Base-by-base conservation (phyloP, 805 yeast species). In the Schwanniomyces yamadae region DNA sequence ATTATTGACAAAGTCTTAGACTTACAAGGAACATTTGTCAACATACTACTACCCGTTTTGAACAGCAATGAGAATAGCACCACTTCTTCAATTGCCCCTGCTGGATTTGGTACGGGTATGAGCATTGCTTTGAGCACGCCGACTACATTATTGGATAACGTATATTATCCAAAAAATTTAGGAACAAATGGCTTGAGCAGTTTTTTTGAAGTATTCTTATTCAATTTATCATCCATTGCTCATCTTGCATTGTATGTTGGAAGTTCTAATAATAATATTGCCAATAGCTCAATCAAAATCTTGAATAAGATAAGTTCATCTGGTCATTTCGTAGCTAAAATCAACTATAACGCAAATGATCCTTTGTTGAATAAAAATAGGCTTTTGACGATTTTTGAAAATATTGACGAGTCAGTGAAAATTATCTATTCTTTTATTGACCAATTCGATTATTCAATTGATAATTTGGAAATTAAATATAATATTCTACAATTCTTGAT, bases 201-300 rank as follows among this genome's bases (percentile, higher is more conserved):
- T 3, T 84, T 85, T 45, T 79, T 71, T 49, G 95, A 87, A 50
- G 82, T 90, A 0, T 62, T 90, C 6, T 60, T 85, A 16, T 78
- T 80, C 55, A 76, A 84, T 42, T 60, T 89, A n/a, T 76, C 88
- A 0, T 62, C 84, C 7, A 71, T 90, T 15, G 85, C 86, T 0
- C 84, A 84, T 44, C 55, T 89, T 29, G 84, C 93, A 0, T 59
- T 89, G 12, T 87, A 86, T 50, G 78, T 84, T 33, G 88, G 95
- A 1, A 63, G 80, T 1, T 54, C 70, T 4, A 68, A 78, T 39
- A 42, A 61, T 7, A 48, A 59, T 1, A 61, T 89, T 21, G 81
- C 93, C 0, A 57, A 63, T 1, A 52, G 60, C 3, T 66, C 91
- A 0, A 54, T 89, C 12, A 52, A 63, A 9, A 66, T 88, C 10